Conservation (phyloP, 345 rosid species). For the Gossypium arboreum region DNA sequence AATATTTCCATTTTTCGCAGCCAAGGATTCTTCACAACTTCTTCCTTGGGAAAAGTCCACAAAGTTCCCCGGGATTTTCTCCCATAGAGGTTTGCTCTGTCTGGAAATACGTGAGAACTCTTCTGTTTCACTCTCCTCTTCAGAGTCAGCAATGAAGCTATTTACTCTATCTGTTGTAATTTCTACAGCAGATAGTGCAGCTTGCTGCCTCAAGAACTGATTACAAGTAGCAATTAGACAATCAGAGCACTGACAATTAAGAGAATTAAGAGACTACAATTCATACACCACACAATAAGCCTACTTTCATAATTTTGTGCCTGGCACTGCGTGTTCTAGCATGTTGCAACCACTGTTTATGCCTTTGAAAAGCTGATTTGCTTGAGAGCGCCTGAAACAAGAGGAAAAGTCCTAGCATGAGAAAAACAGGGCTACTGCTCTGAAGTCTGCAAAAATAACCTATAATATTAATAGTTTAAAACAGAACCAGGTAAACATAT, state of each 20-base stretch:
- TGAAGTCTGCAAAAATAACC: background rate
- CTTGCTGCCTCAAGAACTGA: conserved; percentile 94
- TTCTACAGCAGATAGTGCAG: conserved; percentile 72
- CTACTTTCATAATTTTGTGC: conserved; percentile 90
- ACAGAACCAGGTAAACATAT: conserved; percentile 9
- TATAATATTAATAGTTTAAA: background rate
- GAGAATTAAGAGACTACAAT: background rate
- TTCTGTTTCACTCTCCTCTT: conserved; percentile 53
- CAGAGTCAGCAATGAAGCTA: conserved; percentile 72
- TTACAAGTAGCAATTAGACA: conserved; percentile 20
- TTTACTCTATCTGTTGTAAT: conserved; percentile 68
- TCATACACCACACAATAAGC: conserved; percentile 11
- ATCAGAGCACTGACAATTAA: conserved; percentile 5
- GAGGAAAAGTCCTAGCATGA: conserved; percentile 9
- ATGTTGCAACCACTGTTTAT: conserved; percentile 84
- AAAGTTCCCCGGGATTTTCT: conserved; percentile 50
- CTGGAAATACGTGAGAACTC: conserved; percentile 43
- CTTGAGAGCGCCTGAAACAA: conserved; percentile 77
- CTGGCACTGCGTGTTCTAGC: conserved; percentile 96
- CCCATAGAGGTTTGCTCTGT: conserved; percentile 54
- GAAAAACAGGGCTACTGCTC: background rate
- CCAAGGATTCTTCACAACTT: conserved; percentile 28
- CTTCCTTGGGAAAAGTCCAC: conserved; percentile 40
- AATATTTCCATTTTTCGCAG: conserved; percentile 38
- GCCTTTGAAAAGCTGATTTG: conserved; percentile 86